These are phyloP conservation scores for Hordeum vulgare DNA, from an alignment of 176 grass and related monocot species.

Conservation along the genomic window DNA sequence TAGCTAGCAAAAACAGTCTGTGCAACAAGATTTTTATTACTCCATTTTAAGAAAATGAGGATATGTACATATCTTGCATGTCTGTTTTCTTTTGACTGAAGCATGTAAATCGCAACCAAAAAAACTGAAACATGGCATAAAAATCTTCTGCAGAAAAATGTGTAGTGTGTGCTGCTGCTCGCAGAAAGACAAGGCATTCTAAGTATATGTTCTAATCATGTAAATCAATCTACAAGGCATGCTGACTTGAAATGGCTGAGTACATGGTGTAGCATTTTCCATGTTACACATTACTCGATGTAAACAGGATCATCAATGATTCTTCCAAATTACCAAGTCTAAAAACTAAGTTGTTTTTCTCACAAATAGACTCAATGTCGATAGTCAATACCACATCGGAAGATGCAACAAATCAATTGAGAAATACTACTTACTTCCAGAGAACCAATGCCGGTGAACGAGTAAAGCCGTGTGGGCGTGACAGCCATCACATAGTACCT, in stretches of 20 bases:
- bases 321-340: not conserved
- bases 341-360: slow-evolving; percentile 1
- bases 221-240: not conserved
- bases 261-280: not conserved
- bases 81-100: not conserved
- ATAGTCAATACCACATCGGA: not conserved
- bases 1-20: slow-evolving; percentile 96
- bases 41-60: slow-evolving; percentile 7
- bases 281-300: not conserved
- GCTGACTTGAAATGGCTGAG: not conserved
- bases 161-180: not conserved
- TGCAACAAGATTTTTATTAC: not conserved
- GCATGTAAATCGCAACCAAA: not conserved
- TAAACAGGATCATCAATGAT: not conserved
- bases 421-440: slow-evolving; percentile 61
- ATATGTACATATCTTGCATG: not conserved
- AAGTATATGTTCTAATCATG: not conserved
- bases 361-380: not conserved
- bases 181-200: not conserved
- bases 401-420: slow-evolving; percentile 3
- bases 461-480: slow-evolving; percentile 78
- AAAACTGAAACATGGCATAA: not conserved
- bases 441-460: slow-evolving; percentile 89
- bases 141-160: not conserved
- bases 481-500: slow-evolving; percentile 97